Base-by-base conservation (phyloP, 1,284 basidiomycete genomes). In the Ustilago tritici region DNA sequence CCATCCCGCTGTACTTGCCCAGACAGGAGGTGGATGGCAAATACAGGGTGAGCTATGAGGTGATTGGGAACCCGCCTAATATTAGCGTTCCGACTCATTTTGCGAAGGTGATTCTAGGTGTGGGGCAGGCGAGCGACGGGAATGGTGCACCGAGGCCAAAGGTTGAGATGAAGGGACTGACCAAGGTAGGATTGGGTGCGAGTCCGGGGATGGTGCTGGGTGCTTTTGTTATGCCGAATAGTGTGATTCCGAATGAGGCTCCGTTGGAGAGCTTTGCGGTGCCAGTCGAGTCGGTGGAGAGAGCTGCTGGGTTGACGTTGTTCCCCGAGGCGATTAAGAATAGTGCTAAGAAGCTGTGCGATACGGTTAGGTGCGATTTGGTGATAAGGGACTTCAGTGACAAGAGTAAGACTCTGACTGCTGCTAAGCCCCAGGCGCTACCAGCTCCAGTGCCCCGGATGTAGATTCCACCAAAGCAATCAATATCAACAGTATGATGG, bases 21-120 rank as follows among this genome's bases (percentile, higher is more conserved):
- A 91, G 90, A 55, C 90, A 90, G 63, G 92, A 93, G 10, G 80
- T 90, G 0, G 95, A 98, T 85, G 95, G 95, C 10, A 98, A 96
- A 88, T 98, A 92, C 91, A 91, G 94, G 62, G 93, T 98, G 79
- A 94, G 95, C 80, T 88, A 93, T 90, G 49, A 65, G 89, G 93
- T 99, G 47, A 98, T 98, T 76, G 97, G 96, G 0, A 91, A 90
- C 40, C 95, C 94, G 31, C 94, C 95, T 4, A 93, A 92, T 81
- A 89, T 98, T 61, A 89, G 93, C 38, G 97, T 99, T 8, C 97
- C 97, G 0, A 99, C 97, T 5, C 97, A 99, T 86, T 99, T 99
- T 86, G 96, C 96, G 38, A 99, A 98, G 87, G 95, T 98, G 35
- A 91, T 98, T 32, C 89, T 98, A 60, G 91, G 93, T 40, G 65